These are phyloP conservation scores for Xylariomycetidae sp. DNA, from an alignment of 2,329 filamentous ascomycete genomes.

Conservation along the genomic window DNA sequence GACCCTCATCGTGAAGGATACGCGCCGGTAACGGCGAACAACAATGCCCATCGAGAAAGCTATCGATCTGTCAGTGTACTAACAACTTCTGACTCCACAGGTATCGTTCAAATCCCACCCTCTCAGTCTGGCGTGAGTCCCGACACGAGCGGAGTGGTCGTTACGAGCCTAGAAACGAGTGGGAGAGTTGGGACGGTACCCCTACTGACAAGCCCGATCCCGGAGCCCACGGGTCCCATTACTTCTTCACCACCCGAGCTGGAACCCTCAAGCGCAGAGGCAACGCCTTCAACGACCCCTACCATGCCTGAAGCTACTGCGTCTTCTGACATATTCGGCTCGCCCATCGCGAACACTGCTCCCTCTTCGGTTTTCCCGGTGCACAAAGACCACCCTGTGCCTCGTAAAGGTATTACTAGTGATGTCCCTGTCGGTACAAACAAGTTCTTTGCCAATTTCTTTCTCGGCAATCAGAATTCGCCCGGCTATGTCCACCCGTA, in stretches of 20 bases:
- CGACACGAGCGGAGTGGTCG: constrained; percentile 28
- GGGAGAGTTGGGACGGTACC: constrained; percentile 17
- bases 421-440: constrained; percentile 60
- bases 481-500: constrained; percentile 74
- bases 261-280: constrained; percentile 15
- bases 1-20: constrained; percentile 9
- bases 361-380: constrained; percentile 43
- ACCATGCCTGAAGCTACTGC: not conserved
- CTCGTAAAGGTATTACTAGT: constrained; percentile 43
- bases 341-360: constrained; percentile 46
- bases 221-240: constrained; percentile 31
- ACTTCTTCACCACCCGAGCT: constrained; percentile 9
- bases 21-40: constrained; percentile 6
- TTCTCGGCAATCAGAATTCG: constrained; percentile 64
- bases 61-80: constrained; percentile 24
- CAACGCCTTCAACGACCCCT: constrained; percentile 16
- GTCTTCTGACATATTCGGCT: constrained; percentile 45
- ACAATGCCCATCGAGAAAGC: constrained; percentile 15
- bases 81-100: constrained; percentile 25
- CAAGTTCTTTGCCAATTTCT: constrained; percentile 78
- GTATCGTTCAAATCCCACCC: constrained; percentile 30
- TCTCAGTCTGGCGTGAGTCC: constrained; percentile 21
- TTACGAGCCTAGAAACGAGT: constrained; percentile 25
- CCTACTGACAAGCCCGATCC: constrained; percentile 28
- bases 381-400: constrained; percentile 52